A percentile compares a stretch with the other conserved stretches of the same genome.
Evolutionary conservation across 169 alveolate genomes (phyloP).

Genomic region (Plasmodium malariae): DNA sequence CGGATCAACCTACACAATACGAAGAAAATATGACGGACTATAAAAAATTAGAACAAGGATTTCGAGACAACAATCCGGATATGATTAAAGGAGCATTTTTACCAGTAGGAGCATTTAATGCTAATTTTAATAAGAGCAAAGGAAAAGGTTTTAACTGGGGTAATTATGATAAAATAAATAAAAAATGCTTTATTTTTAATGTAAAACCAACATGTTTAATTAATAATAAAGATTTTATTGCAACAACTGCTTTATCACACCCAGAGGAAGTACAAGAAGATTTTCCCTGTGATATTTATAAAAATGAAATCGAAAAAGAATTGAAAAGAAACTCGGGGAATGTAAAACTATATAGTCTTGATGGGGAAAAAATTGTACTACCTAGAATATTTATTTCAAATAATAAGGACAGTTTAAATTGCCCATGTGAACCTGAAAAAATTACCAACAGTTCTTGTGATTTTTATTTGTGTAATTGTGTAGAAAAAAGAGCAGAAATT

Average conservation of each 20-base stretch:
- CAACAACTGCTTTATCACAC: conserved; percentile 85
- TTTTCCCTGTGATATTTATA: conserved; percentile 83
- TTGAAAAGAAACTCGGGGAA: background rate
- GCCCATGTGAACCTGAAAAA: conserved; percentile 59
- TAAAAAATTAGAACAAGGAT: conserved; percentile 29
- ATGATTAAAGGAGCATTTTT: conserved; percentile 56
- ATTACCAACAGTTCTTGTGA: conserved; percentile 27
- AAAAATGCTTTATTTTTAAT: conserved; percentile 77
- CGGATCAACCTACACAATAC: conserved; percentile 79
- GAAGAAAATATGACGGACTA: conserved; percentile 65
- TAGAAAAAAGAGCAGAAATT: conserved; percentile 44
- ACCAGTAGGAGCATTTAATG: conserved; percentile 71
- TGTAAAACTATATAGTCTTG: background rate
- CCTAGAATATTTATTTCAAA: conserved; percentile 78
- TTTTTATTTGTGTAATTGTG: conserved; percentile 52
- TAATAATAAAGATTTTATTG: conserved; percentile 78
- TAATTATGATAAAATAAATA: conserved; percentile 64
- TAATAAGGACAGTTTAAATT: conserved; percentile 36
- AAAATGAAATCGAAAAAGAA: conserved; percentile 50
- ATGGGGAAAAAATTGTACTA: conserved; percentile 21
- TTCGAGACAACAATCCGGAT: conserved; percentile 11
- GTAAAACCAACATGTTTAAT: conserved; percentile 83
- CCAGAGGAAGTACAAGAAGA: conserved; percentile 74
- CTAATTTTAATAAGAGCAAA: conserved; percentile 58
- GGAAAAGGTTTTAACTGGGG: conserved; percentile 88